Conservation (phyloP, 805 yeast genomes). For the Kodamaea lidongshanica region DNA sequence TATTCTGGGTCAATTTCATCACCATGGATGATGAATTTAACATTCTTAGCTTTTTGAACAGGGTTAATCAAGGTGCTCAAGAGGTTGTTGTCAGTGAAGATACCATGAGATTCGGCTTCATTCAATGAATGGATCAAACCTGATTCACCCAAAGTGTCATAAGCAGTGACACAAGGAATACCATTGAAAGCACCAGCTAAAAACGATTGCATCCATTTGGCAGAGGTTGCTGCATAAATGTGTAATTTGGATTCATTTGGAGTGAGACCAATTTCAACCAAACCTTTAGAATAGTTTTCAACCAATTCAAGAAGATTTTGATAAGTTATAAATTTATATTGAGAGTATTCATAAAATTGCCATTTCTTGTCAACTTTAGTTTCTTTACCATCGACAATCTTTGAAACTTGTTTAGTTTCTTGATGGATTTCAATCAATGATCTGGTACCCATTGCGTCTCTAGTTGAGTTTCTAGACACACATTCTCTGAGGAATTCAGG, state of each 20-base stretch:
- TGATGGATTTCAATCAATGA: constrained; percentile 64
- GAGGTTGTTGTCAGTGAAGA: constrained; percentile 79
- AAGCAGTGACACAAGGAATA: constrained; percentile 90
- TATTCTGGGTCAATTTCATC: constrained; percentile 58
- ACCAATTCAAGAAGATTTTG: constrained; percentile 47
- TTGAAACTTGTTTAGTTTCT: constrained; percentile 69
- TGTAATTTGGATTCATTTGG: constrained; percentile 67
- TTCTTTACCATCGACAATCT: constrained; percentile 71
- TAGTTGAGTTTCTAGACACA: constrained; percentile 48
- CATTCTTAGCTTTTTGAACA: constrained; percentile 50
- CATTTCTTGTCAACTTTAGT: constrained; percentile 75
- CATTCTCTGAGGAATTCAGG: constrained; percentile 65
- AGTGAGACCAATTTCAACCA: constrained; percentile 62
- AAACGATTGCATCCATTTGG: constrained; percentile 84
- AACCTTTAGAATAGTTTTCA: constrained; percentile 64
- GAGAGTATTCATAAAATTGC: constrained; percentile 75
- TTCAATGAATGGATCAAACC: constrained; percentile 82
- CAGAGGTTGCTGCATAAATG: constrained; percentile 82
- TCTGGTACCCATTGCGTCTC: constrained; percentile 71
- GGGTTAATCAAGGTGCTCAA: constrained; percentile 66
- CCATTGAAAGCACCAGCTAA: constrained; percentile 72
- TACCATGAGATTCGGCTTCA: constrained; percentile 71
- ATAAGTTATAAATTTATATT: constrained; percentile 62
- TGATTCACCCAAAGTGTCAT: constrained; percentile 86
- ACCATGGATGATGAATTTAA: constrained; percentile 67